phyloP scores from a whole-genome alignment of 768 basidiomycete species.

The Cystofilobasidium bisporidii region DNA sequence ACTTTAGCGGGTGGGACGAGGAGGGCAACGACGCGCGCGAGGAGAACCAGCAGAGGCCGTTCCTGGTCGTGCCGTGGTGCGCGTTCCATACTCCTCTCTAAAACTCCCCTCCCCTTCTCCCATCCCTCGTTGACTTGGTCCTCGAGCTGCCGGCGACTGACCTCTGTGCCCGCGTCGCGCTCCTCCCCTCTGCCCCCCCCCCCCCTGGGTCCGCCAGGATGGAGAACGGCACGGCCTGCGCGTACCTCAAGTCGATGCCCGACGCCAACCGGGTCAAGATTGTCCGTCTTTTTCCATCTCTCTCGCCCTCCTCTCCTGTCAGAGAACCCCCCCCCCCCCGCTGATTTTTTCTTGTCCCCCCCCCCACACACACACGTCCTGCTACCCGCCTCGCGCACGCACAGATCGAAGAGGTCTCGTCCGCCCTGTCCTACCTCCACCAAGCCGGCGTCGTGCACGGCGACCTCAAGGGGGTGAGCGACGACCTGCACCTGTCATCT shows the following conservation, averaged over 20 bases:
- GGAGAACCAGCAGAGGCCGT: background rate
- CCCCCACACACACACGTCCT: too few species aligned
- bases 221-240: slow-evolving; percentile 2
- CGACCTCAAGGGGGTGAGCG: slow-evolving; percentile 9
- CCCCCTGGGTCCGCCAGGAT: too few species aligned
- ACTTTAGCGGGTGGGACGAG: background rate
- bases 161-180: too few species aligned
- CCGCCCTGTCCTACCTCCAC: slow-evolving; percentile 6
- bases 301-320: too few species aligned
- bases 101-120: too few species aligned
- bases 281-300: background rate
- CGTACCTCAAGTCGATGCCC: slow-evolving; percentile 3
- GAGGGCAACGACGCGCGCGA: background rate
- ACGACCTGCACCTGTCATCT: too few species aligned
- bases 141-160: too few species aligned
- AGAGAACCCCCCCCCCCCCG: background rate
- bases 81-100: too few species aligned
- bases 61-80: slow-evolving; percentile 10
- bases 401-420: slow-evolving; percentile 7
- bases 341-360: too few species aligned
- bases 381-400: too few species aligned
- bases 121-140: too few species aligned
- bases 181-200: too few species aligned
- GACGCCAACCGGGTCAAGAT: background rate
- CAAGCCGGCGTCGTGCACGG: slow-evolving; percentile 3